A percentile compares a stretch with the other conserved stretches of the same genome.
Evolutionary conservation across 2,329 filamentous ascomycete species (phyloP).

Genomic region (Fusarium sp.): DNA sequence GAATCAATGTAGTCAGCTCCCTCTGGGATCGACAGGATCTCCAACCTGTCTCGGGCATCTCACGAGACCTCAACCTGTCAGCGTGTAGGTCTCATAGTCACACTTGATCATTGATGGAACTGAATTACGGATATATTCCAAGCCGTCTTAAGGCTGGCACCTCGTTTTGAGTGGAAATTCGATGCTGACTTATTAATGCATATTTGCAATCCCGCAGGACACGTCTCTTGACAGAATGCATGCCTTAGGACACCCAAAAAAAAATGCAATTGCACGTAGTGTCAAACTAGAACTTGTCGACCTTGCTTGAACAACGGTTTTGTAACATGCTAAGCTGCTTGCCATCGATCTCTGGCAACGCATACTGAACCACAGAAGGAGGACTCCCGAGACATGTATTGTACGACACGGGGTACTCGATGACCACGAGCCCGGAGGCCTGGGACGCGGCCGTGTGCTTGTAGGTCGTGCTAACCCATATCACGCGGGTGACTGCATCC

Average conservation of each 20-base stretch:
- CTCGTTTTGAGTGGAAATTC: conserved; percentile 9
- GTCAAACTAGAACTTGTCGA: background rate
- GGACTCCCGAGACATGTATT: conserved; percentile 40
- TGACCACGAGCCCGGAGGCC: conserved; percentile 39
- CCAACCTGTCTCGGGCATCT: conserved; percentile 27
- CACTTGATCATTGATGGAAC: conserved; percentile 16
- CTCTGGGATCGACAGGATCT: conserved; percentile 31
- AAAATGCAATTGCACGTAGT: background rate
- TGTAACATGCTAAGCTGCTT: conserved; percentile 9
- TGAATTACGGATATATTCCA: conserved; percentile 37
- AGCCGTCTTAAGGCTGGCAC: conserved; percentile 6
- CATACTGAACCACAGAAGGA: conserved; percentile 30
- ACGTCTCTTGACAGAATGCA: conserved; percentile 2
- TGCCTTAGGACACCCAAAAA: conserved; percentile 12
- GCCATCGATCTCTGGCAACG: conserved; percentile 21
- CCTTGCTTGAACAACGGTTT: conserved; percentile 1
- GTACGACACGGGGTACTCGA: conserved; percentile 24
- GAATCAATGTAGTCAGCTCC: conserved; percentile 27
- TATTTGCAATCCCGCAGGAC: conserved; percentile 7
- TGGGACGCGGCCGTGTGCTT: conserved; percentile 44
- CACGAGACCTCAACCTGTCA: conserved; percentile 36
- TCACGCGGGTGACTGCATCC: conserved; percentile 32
- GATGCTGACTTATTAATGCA: conserved; percentile 3
- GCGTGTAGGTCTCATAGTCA: conserved; percentile 1
- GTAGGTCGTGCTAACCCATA: conserved; percentile 33